phyloP scores from a whole-genome alignment of 2,329 filamentous ascomycete species.

The Drechslerella coelobrocha region DNA sequence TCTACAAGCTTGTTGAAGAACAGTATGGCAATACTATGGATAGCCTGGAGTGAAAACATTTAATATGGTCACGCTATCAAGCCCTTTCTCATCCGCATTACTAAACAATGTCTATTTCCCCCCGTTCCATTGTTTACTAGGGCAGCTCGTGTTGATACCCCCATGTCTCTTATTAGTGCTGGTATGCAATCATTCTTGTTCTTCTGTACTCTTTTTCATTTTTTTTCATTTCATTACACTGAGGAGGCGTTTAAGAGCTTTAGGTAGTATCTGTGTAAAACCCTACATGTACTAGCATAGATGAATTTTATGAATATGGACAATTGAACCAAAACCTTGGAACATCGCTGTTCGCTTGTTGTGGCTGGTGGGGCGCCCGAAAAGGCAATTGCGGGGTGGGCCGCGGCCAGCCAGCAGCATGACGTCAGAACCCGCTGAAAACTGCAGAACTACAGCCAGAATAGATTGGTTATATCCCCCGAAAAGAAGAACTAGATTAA shows the following conservation, averaged over 20 bases:
- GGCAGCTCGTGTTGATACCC: slow-evolving; percentile 21
- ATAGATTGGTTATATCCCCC: not conserved
- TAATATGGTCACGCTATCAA: no score
- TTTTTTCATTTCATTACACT: slow-evolving; percentile 1
- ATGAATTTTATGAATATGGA: no score
- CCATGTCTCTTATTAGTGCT: not conserved
- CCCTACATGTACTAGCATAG: no score
- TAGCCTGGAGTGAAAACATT: slow-evolving; percentile 19
- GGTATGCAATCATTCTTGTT: not conserved
- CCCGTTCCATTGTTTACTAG: not conserved
- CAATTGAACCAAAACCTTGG: no score
- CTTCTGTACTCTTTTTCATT: not conserved
- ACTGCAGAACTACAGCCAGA: slow-evolving; percentile 5
- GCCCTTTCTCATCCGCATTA: not conserved
- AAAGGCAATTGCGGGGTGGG: slow-evolving; percentile 10
- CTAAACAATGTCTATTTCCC: not conserved
- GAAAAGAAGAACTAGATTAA: not conserved
- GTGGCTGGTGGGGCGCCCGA: not conserved
- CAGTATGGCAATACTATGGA: slow-evolving; percentile 33
- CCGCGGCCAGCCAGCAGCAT: not conserved
- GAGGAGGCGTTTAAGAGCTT: no score
- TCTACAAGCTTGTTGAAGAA: slow-evolving; percentile 50
- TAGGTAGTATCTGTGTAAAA: no score
- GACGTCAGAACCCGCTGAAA: slow-evolving; percentile 33
- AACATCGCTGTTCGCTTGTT: not conserved